phyloP scores from a whole-genome alignment of 176 grass and related monocot genomes.

The Hordeum marinum region DNA sequence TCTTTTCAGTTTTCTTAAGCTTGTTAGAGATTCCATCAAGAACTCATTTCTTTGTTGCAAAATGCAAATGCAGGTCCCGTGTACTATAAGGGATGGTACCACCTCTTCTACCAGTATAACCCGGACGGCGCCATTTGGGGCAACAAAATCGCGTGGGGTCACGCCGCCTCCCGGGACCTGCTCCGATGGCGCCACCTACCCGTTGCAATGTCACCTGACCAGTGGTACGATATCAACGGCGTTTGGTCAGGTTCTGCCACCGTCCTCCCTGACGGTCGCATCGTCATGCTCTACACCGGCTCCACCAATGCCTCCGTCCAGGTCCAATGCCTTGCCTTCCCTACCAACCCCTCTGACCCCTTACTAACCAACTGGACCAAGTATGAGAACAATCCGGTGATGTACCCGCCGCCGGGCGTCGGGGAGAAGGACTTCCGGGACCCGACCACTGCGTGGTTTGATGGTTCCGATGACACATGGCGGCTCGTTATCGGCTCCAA shows the following conservation, averaged over 20 bases:
- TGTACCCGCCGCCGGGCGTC: conserved; percentile 44
- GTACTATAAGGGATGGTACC: too few species aligned
- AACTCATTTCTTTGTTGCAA: too few species aligned
- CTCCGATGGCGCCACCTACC: conserved; percentile 85
- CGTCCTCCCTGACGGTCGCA: conserved; percentile 44
- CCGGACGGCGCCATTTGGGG: conserved; percentile 48
- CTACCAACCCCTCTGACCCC: conserved; percentile 49
- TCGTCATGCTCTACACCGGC: conserved; percentile 82
- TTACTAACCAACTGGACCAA: conserved; percentile 76
- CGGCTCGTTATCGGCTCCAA: conserved; percentile 73
- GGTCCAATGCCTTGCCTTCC: conserved; percentile 81
- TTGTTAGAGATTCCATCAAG: too few species aligned
- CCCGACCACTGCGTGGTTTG: conserved; percentile 76
- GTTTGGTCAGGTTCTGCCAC: conserved; percentile 94
- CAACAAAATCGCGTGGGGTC: conserved; percentile 81
- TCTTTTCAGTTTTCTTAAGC: too few species aligned
- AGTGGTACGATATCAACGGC: conserved; percentile 74
- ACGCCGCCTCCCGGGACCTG: conserved; percentile 57
- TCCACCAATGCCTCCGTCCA: conserved; percentile 58
- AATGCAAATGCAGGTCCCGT: too few species aligned
- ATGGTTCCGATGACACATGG: conserved; percentile 41
- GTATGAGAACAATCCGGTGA: conserved; percentile 57
- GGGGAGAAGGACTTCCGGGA: conserved; percentile 60
- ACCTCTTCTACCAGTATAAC: too few species aligned
- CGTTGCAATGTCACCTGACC: conserved; percentile 65